phyloP scores from a whole-genome alignment of 768 basidiomycete genomes.

The Termitomyces sp. region DNA sequence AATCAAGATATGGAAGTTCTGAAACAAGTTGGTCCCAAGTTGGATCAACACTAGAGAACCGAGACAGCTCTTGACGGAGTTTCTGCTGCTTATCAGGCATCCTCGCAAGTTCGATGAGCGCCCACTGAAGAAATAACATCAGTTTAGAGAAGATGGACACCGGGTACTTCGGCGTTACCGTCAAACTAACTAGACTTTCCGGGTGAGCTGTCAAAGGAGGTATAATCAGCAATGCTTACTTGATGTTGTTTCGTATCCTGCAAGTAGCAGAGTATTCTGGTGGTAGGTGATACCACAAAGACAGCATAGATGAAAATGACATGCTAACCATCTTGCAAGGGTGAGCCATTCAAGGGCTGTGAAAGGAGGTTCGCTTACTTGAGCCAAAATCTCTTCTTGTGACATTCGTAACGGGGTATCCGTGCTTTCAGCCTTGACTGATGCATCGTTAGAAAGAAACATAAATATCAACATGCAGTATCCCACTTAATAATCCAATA shows the following conservation, averaged over 20 bases:
- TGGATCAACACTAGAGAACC: conserved; percentile 38
- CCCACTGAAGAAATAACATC: conserved; percentile 34
- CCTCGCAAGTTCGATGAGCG: conserved; percentile 48
- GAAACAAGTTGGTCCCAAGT: conserved; percentile 48
- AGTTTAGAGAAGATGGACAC: neutral
- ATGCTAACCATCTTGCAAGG: conserved; percentile 10
- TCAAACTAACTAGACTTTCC: conserved; percentile 26
- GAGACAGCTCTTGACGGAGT: conserved; percentile 43
- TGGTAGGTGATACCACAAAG: neutral
- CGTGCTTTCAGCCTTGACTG: conserved; percentile 31
- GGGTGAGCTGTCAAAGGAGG: neutral
- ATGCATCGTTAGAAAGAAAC: neutral
- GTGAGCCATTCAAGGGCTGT: neutral
- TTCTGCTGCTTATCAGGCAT: conserved; percentile 39
- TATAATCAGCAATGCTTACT: conserved; percentile 21
- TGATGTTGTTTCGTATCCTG: conserved; percentile 51
- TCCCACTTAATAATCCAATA: conserved; percentile 13
- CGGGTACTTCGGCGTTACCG: conserved; percentile 15
- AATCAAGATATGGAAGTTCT: conserved; percentile 50
- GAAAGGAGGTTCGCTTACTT: conserved; percentile 16
- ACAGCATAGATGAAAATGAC: neutral
- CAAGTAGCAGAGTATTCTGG: conserved; percentile 31
- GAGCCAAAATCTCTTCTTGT: conserved; percentile 36
- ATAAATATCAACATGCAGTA: neutral
- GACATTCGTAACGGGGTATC: conserved; percentile 26